phyloP scores from a whole-genome alignment of 495 filamentous ascomycete genomes.

The Lindgomyces ingoldianus region DNA sequence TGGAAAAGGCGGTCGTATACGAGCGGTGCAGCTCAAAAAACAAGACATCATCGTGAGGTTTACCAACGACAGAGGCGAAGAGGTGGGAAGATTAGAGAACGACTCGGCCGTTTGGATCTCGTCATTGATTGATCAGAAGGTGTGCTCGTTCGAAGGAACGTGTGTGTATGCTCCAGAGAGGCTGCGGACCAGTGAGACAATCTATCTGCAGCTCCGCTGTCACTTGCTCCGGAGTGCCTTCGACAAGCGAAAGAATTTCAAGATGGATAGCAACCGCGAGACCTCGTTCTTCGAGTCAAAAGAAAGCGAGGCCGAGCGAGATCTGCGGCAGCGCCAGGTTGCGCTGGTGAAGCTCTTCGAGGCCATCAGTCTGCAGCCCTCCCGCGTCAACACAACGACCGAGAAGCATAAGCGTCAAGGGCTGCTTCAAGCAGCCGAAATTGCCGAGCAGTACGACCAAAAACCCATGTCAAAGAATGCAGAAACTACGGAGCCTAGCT shows the following conservation, averaged over 20 bases:
- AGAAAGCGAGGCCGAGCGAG: constrained; percentile 82
- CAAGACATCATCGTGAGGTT: constrained; percentile 93
- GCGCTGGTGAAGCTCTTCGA: constrained; percentile 85
- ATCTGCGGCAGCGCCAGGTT: constrained; percentile 81
- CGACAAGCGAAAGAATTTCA: constrained; percentile 57
- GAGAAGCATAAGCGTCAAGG: constrained; percentile 78
- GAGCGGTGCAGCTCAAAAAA: constrained; percentile 47
- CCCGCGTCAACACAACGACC: constrained; percentile 69
- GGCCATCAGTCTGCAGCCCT: constrained; percentile 80
- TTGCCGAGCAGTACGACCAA: constrained; percentile 75
- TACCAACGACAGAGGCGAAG: constrained; percentile 74
- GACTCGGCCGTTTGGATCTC: constrained; percentile 95
- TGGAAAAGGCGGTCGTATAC: constrained; percentile 55
- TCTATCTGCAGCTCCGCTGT: constrained; percentile 83
- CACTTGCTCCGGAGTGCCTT: constrained; percentile 76
- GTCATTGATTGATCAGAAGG: constrained; percentile 84
- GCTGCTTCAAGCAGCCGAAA: constrained; percentile 81
- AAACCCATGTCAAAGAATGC: constrained; percentile 47
- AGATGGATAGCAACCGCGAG: constrained; percentile 69
- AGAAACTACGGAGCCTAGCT: constrained; percentile 30
- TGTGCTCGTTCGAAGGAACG: constrained; percentile 82
- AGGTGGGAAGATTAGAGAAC: constrained; percentile 85
- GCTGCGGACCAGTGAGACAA: constrained; percentile 85
- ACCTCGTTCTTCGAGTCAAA: constrained; percentile 74
- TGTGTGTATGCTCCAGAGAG: constrained; percentile 90